Percentiles rank a stretch among this genome's conserved stretches.
Evolutionary conservation across 768 basidiomycete species (phyloP).

Genomic region (Cyclocybe cylindracea): DNA sequence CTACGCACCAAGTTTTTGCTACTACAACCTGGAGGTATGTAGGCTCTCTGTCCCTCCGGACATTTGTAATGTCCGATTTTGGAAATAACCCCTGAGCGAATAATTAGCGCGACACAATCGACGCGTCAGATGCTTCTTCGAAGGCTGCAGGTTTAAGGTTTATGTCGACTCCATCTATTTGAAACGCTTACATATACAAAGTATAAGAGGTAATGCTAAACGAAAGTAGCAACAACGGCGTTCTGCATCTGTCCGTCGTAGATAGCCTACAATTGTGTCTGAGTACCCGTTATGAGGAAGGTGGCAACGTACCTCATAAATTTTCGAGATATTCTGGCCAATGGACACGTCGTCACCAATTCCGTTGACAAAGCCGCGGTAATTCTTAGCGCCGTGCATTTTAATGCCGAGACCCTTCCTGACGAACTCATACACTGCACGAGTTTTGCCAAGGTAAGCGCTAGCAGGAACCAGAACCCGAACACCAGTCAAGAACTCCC

Average conservation of each 20-base stretch:
- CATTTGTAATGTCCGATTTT: too few species aligned
- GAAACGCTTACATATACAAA: background rate
- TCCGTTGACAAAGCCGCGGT: conserved; percentile 41
- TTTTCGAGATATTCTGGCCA: conserved; percentile 72
- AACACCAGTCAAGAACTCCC: conserved; percentile 56
- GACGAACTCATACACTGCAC: conserved; percentile 69
- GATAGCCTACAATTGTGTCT: conserved; percentile 44
- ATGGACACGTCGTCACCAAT: conserved; percentile 58
- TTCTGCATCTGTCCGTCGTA: conserved; percentile 68
- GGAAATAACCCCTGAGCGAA: too few species aligned
- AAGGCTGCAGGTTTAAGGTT: too few species aligned
- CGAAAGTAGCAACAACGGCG: conserved; percentile 57
- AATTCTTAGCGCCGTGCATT: conserved; percentile 79
- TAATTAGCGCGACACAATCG: too few species aligned
- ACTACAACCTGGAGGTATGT: too few species aligned
- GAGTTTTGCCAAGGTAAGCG: conserved; percentile 60
- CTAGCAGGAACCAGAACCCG: conserved; percentile 67
- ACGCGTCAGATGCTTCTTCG: too few species aligned
- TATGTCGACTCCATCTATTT: too few species aligned
- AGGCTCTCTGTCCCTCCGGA: too few species aligned
- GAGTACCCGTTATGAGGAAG: background rate
- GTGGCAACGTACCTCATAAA: conserved; percentile 56
- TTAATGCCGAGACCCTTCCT: conserved; percentile 63
- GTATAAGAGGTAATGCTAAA: conserved; percentile 12
- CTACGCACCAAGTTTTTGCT: too few species aligned